Evolutionary conservation across 1,284 basidiomycete species (phyloP).

Genomic region (Porogramme epimiltina): DNA sequence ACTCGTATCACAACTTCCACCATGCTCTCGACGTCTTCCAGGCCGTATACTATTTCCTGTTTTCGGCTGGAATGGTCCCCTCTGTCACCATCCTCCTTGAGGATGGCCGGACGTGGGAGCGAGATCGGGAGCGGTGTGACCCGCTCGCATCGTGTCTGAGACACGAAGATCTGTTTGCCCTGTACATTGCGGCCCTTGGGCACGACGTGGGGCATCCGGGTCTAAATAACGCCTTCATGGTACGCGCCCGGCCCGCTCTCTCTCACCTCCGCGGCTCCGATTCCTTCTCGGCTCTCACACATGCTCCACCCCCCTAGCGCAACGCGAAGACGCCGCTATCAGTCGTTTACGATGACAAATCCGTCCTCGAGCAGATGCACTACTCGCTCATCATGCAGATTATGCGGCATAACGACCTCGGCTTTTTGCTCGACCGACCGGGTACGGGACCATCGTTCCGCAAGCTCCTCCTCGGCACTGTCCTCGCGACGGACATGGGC

Average conservation of each 20-base stretch:
- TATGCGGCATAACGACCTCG: conserved; percentile 80
- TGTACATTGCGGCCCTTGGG: conserved; percentile 89
- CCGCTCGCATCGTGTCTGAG: conserved; percentile 54
- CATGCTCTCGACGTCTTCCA: conserved; percentile 95
- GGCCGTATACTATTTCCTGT: conserved; percentile 85
- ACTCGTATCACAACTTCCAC: conserved; percentile 95
- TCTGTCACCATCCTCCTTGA: conserved; percentile 60
- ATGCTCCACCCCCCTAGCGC: conserved; percentile 54
- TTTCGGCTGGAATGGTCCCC: conserved; percentile 77
- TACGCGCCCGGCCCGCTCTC: conserved; percentile 29
- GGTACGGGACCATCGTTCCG: conserved; percentile 58
- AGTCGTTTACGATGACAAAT: conserved; percentile 85
- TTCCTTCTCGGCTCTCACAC: conserved; percentile 2
- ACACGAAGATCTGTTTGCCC: conserved; percentile 76
- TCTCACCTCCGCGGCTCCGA: background rate
- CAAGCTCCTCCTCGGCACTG: conserved; percentile 74
- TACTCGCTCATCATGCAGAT: conserved; percentile 82
- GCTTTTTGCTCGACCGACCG: conserved; percentile 59
- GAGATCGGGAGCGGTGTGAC: conserved; percentile 38
- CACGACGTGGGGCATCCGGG: conserved; percentile 97
- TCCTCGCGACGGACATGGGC: conserved; percentile 93
- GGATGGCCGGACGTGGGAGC: conserved; percentile 48
- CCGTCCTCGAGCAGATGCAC: conserved; percentile 93
- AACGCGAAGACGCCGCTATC: conserved; percentile 90
- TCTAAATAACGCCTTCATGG: conserved; percentile 90